These are phyloP conservation scores for Biscogniauxia sp. DNA, from an alignment of 2,329 filamentous ascomycete genomes.

Conservation along the genomic window DNA sequence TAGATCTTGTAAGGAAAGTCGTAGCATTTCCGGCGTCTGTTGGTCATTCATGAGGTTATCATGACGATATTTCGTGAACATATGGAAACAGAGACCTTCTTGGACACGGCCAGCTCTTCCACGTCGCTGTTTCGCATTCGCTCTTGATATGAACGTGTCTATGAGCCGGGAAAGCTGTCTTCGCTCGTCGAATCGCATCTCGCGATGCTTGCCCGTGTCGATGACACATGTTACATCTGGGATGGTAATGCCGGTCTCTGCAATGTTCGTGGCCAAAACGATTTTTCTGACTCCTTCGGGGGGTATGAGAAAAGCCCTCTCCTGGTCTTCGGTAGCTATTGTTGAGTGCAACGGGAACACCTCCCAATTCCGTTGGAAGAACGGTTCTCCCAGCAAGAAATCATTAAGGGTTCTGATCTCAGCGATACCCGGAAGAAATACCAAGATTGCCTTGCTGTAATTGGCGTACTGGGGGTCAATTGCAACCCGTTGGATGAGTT, in stretches of 20 bases:
- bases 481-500: constrained; percentile 74
- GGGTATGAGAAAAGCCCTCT: constrained; percentile 85
- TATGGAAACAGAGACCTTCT: constrained; percentile 89
- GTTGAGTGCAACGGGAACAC: constrained; percentile 90
- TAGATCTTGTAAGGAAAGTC: constrained; percentile 88
- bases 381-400: constrained; percentile 72
- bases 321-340: constrained; percentile 94
- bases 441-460: constrained; percentile 88
- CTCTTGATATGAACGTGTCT: constrained; percentile 91
- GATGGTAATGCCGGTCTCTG: constrained; percentile 97
- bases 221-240: constrained; percentile 97
- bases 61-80: constrained; percentile 88
- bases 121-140: constrained; percentile 92
- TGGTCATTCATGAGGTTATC: constrained; percentile 84
- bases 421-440: constrained; percentile 91
- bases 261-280: constrained; percentile 95
- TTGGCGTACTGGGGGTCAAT: constrained; percentile 60
- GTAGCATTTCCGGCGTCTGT: constrained; percentile 94
- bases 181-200: constrained; percentile 95
- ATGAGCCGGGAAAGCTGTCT: constrained; percentile 86
- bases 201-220: constrained; percentile 93
- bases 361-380: constrained; percentile 75
- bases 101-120: constrained; percentile 95
- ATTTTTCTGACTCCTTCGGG: constrained; percentile 84
- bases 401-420: constrained; percentile 90